phyloP scores from a whole-genome alignment of 2,329 filamentous ascomycete genomes.

The Xylariales sp. region DNA sequence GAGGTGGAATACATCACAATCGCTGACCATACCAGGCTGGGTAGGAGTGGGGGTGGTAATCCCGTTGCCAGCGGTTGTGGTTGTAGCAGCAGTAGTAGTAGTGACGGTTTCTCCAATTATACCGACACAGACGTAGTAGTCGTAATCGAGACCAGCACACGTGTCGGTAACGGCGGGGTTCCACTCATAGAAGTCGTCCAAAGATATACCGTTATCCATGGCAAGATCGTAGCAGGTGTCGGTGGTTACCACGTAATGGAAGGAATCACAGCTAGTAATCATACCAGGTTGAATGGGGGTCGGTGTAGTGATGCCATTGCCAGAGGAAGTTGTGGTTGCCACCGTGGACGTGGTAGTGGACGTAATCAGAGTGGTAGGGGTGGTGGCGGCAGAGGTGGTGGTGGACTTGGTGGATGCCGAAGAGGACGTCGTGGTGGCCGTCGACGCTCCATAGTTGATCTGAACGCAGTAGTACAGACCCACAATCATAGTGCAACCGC shows the following conservation, averaged over 20 bases:
- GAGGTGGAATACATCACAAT: no score
- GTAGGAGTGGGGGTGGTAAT: not conserved
- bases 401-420: no score
- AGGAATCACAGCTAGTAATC: not conserved
- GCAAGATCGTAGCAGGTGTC: not conserved
- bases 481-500: no score
- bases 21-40: not conserved
- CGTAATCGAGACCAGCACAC: not conserved
- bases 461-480: no score
- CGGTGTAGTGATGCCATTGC: no score
- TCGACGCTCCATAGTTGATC: no score
- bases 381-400: no score
- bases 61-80: not conserved
- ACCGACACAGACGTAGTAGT: conserved; percentile 1
- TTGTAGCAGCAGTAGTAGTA: not conserved
- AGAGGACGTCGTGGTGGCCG: no score
- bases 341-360: no score
- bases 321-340: no score
- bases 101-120: not conserved
- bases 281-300: not conserved
- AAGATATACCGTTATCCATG: not conserved
- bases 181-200: conserved; percentile 1
- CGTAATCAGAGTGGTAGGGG: no score
- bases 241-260: not conserved
- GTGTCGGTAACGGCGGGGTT: not conserved